Base-by-base conservation (phyloP, 176 grass and related monocot species). In the Ananas comosus region DNA sequence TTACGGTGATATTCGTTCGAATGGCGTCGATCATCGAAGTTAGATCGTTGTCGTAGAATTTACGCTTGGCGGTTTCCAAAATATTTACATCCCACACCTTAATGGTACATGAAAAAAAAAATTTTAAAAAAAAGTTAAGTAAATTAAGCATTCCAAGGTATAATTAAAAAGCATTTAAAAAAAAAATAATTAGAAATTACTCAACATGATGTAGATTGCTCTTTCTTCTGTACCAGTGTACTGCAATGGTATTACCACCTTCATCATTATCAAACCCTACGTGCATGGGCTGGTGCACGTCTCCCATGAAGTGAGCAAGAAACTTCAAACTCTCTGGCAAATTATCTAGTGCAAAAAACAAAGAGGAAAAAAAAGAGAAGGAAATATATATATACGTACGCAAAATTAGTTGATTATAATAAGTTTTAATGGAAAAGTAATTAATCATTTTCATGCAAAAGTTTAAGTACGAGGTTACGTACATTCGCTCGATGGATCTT, bases 261-360 rank as follows among this genome's bases (percentile, higher is more conserved):
- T 78, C 70, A 13, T 91, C 88, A 0, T 21, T 23, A 0, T 28
- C 11, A 50, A 81, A 69, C n/a, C 78, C 74, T 47, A 80, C 81
- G 74, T 90, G 87, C 21, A 90, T 68, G 0, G 87, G 87, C 65
- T 85, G 83, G 83, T 90, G 87, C 1, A 90, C 65, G 70, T 90
- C 87, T 74, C 87, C 87, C 67, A 90, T 77, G 56, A 83, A 90
- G 71, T 90, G 87, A 0, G 83, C 73, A 63, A 90, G 59, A 66
- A 90, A 90, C 87, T 86, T 79, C 52, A 90, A 16, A 28, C 80
- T 86, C 74, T 90, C 78, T 0, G 71, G 76, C 27, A 69, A 82
- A 48, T 87, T 79, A 53, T 49, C 78, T 87, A 76, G n/a, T 3
- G 11, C 16, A 12, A n/a, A n/a, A n/a, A n/a, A n/a, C n/a, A n/a